Evolutionary conservation across 768 basidiomycete species (phyloP), one percentile per base, ranked within the genome.

Genomic region (Mycena albidolilacea): DNA sequence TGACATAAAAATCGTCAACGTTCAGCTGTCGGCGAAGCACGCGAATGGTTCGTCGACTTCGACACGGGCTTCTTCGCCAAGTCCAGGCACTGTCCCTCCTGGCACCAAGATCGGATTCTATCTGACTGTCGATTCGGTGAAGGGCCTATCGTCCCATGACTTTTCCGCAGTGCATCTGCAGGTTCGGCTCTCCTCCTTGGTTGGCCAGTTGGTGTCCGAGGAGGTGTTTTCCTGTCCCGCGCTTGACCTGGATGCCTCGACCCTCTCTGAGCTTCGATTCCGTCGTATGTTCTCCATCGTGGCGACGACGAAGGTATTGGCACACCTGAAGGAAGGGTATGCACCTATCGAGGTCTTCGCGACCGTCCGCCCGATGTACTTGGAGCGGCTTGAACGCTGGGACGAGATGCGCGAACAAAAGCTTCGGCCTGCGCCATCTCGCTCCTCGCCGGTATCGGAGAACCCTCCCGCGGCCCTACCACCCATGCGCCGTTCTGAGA

Each of bases 311-410:
- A 95, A 92, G 79, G 91, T 95, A 12, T 81, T 95, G 58, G 85
- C 84, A 37, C 90, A 97, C 79, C 81, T 98, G 48, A 88, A 89
- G 41, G 87, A 91, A 71, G 92, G 92, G 23, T 95, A 96, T 79
- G 95, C 93, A 2, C 92, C 93, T 2, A 88, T 99, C 78, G 95
- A 98, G 78, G 94, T 99, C 81, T 98, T 97, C 76, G 97, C 95
- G 15, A 87, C 91, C 8, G 86, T 93, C 71, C 91, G 90, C 62
- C 89, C 95, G 15, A 93, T 92, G 17, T 99, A 97, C 81, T 81
- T 99, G 76, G 93, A 95, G 73, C 90, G 96, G 7, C 84, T 98
- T 82, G 96, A 97, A 78, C 89, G 94, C 68, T 98, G 96, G 97
- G 97, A 98, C 79, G 94, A 97, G 79, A 88, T 95, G 86, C 90